These are phyloP conservation scores for Elsinoe arachidis DNA, from an alignment of 2,329 filamentous ascomycete genomes.

Conservation along the genomic window DNA sequence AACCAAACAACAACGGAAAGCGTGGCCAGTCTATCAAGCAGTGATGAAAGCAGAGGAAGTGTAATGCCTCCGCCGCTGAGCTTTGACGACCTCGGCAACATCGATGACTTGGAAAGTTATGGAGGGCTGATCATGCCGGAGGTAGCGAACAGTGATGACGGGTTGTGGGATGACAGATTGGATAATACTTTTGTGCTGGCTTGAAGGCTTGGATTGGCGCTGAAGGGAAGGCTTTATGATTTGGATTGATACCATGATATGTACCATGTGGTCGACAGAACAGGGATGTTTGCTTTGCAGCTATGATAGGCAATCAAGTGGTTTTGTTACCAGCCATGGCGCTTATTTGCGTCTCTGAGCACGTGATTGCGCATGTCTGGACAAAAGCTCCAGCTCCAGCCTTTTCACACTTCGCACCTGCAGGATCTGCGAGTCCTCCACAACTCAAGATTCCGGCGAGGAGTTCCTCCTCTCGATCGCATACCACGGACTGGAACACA, in stretches of 20 bases:
- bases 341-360: neutral
- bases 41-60: conserved; percentile 32
- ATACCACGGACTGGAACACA: too few species aligned
- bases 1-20: conserved; percentile 36
- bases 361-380: neutral
- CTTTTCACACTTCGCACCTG: too few species aligned
- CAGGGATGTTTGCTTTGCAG: neutral
- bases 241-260: conserved; percentile 7
- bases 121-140: conserved; percentile 25
- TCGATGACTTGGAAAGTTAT: conserved; percentile 20
- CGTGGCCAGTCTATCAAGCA: conserved; percentile 48
- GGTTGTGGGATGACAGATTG: conserved; percentile 13
- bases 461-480: neutral
- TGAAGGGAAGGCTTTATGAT: neutral
- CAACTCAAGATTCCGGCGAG: too few species aligned
- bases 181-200: conserved; percentile 6
- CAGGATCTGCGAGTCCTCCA: neutral
- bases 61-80: conserved; percentile 44
- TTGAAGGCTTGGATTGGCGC: neutral
- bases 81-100: conserved; percentile 33
- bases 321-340: neutral
- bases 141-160: conserved; percentile 18
- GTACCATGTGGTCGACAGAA: neutral
- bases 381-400: neutral
- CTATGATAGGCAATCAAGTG: neutral